These are phyloP conservation scores for Arctostaphylos glauca DNA, from an alignment of 148 eudicot species.

Conservation along the genomic window DNA sequence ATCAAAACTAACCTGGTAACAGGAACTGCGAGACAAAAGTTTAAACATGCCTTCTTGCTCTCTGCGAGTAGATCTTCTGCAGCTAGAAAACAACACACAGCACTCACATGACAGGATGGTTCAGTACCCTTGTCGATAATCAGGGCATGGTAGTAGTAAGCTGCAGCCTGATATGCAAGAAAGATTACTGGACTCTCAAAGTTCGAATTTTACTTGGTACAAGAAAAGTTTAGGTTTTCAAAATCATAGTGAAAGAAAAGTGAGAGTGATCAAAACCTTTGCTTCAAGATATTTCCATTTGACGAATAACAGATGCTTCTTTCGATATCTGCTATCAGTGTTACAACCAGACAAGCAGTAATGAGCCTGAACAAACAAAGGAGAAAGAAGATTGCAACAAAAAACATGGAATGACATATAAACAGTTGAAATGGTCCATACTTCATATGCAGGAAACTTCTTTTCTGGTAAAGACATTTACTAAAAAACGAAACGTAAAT, in stretches of 20 bases:
- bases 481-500: not conserved
- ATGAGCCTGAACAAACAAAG: constrained; percentile 53
- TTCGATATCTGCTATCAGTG: constrained; percentile 29
- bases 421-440: not conserved
- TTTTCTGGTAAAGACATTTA: not conserved
- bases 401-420: not conserved
- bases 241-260: not conserved
- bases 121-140: constrained; percentile 77
- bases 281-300: constrained; percentile 92
- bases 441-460: not conserved
- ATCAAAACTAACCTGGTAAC: constrained; percentile 55
- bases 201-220: not conserved
- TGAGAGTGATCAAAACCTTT: constrained; percentile 46
- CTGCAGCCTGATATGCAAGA: constrained; percentile 58
- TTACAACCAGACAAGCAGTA: constrained; percentile 49
- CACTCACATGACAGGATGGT: constrained; percentile 63
- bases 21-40: constrained; percentile 75
- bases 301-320: constrained; percentile 70
- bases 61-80: constrained; percentile 72
- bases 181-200: not conserved
- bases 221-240: not conserved
- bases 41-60: constrained; percentile 82
- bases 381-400: not conserved
- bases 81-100: constrained; percentile 66
- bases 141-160: constrained; percentile 88